Percentiles rank a stretch among this genome's conserved stretches.
Evolutionary conservation across 1,284 basidiomycete species (phyloP).

Genomic region (Volvariella surrecta): DNA sequence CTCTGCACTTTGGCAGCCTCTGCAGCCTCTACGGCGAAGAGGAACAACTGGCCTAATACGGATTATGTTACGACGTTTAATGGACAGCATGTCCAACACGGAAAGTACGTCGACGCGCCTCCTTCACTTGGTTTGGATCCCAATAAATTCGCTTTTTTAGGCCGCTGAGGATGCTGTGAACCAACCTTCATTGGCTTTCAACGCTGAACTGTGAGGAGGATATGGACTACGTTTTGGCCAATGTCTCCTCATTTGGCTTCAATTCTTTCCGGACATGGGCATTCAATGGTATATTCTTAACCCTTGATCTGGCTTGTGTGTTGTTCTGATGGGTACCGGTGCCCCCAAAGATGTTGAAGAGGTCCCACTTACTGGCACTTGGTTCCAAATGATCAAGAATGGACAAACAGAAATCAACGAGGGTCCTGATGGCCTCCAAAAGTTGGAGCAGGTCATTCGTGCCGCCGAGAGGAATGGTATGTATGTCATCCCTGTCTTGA

Average conservation of each 20-base stretch:
- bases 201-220: constrained; percentile 46
- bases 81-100: constrained; percentile 41
- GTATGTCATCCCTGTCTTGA: constrained; percentile 53
- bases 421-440: constrained; percentile 57
- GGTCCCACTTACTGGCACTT: constrained; percentile 46
- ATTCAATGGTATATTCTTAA: constrained; percentile 39
- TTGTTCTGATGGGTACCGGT: no score
- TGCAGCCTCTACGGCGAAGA: constrained; percentile 11
- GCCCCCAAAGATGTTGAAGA: constrained; percentile 40
- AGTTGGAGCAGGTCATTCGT: constrained; percentile 52
- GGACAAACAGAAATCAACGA: constrained; percentile 44
- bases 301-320: constrained; percentile 7
- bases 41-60: constrained; percentile 12
- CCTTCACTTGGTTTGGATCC: constrained; percentile 2
- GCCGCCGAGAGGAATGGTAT: constrained; percentile 53
- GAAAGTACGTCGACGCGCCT: constrained; percentile 28
- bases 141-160: constrained; percentile 20
- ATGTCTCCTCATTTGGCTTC: constrained; percentile 47
- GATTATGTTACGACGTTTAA: constrained; percentile 33
- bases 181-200: constrained; percentile 62
- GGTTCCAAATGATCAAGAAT: constrained; percentile 44
- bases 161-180: constrained; percentile 47
- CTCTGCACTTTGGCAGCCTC: constrained; percentile 19
- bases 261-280: constrained; percentile 64
- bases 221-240: constrained; percentile 46